Base-by-base conservation (phyloP, 352 stramenopile genomes). In the Phytophthora macrochlamydospora region DNA sequence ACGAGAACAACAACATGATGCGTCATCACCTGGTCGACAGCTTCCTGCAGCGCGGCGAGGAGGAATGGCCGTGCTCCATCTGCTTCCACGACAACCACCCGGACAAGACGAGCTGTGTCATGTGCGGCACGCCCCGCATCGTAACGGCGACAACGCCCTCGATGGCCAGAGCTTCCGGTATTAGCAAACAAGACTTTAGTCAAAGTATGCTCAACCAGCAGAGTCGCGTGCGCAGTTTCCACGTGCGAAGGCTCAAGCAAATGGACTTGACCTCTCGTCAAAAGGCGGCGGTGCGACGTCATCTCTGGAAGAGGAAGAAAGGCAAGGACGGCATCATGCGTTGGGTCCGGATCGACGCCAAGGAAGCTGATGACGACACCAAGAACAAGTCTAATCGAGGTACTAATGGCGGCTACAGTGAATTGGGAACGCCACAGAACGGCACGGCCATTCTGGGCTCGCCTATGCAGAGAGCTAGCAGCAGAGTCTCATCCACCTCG, bases 1-100 rank as follows among this genome's bases (percentile, higher is more conserved):
- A 95, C 56, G 65, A 83, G 43, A 91, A 95, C 68, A 95, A 95
- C 75, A 95, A 95, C 75, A 95, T 95, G 87, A 90, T 92, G 84
- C 83, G 87, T 1, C 85, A 95, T 54, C 81, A 93, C 59, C 81
- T 95, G 59, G 80, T 93, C 32, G 87, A 95, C 69, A 91, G 78
- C 56, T 95, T 95, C 56, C 62, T 95, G 5, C 78, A 90, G 66
- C 85, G 85, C 46, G 87, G 87, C 7, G 82, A 94, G 53, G 71
- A 92, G 53, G 85, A 92, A 51, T 95, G 87, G 87, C 85, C 85
- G 24, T 95, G 85, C 69, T 93, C 87, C 24, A 95, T 95, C 50
- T 95, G 87, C 64, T 95, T 93, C 73, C 87, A 95, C 70, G 84
- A 93, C 62, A 94, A 95, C 73, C 87, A 95, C 66, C 85, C 85